Conservation (phyloP, 2,329 filamentous ascomycete genomes). For the Phialophora tarda region DNA sequence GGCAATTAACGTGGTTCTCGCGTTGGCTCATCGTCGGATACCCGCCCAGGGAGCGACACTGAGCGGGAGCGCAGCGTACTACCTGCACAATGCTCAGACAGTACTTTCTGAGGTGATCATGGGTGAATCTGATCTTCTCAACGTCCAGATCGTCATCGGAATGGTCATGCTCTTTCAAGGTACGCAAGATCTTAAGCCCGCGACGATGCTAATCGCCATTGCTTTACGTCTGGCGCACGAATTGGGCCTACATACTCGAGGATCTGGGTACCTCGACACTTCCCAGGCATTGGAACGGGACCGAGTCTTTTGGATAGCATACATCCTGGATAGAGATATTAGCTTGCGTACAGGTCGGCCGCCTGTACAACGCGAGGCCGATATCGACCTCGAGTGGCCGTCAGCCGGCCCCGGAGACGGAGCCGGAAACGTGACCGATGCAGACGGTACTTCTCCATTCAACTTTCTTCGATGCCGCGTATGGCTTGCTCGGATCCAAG, state of each 20-base stretch:
- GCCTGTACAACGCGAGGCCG: slow-evolving; percentile 46
- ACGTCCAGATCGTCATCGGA: slow-evolving; percentile 43
- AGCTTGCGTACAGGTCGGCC: slow-evolving; percentile 52
- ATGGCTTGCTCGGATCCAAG: slow-evolving; percentile 32
- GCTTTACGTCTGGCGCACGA: slow-evolving; percentile 34
- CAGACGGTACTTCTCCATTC: slow-evolving; percentile 28
- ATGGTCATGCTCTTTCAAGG: slow-evolving; percentile 42
- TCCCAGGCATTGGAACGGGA: slow-evolving; percentile 35
- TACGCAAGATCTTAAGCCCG: slow-evolving; percentile 40
- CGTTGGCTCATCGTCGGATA: slow-evolving; percentile 39
- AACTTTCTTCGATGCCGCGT: slow-evolving; percentile 32
- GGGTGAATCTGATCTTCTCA: slow-evolving; percentile 41
- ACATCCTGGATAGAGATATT: slow-evolving; percentile 50
- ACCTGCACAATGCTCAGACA: slow-evolving; percentile 42
- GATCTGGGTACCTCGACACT: slow-evolving; percentile 32
- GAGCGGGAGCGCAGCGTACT: slow-evolving; percentile 28
- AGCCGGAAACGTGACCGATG: slow-evolving; percentile 19
- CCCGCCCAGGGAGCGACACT: slow-evolving; percentile 15
- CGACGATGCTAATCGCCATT: slow-evolving; percentile 41
- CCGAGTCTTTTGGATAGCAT: slow-evolving; percentile 44
- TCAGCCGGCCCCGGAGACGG: slow-evolving; percentile 15
- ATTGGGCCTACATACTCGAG: slow-evolving; percentile 33
- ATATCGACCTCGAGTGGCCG: slow-evolving; percentile 39
- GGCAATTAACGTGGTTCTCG: slow-evolving; percentile 44
- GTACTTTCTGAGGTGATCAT: slow-evolving; percentile 41